Base-by-base conservation (phyloP, 164 flowering plant genomes). In the Akebia trifoliata region DNA sequence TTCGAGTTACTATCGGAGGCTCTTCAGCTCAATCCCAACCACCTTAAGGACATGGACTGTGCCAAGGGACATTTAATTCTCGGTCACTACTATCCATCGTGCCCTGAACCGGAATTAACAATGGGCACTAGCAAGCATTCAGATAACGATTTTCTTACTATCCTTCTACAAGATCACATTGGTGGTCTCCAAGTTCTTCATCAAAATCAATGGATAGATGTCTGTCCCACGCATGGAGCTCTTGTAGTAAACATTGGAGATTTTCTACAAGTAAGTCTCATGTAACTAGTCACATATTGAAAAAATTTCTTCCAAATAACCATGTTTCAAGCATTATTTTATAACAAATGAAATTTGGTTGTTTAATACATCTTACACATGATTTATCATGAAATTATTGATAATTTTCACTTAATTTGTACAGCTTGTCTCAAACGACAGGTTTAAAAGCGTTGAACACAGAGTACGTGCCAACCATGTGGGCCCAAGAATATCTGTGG, bases 401-500 rank as follows among this genome's bases (percentile, higher is more conserved):
- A n/a, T n/a, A n/a, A n/a, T n/a, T n/a, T n/a, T n/a, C n/a, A n/a
- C n/a, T n/a, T n/a, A n/a, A n/a, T 37, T 52, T 15, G 8, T 68
- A 58, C 74, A 80, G 81, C 65, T 80, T 8, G 46, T 73, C 6
- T 39, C 75, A 1, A 80, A 80, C 28, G 81, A 66, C 56, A 65
- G 53, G 58, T 68, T 77, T 36, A 69, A 62, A 44, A 77, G 80
- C 42, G 57, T 32, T 2, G 62, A 70, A 21, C 83, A 78, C 44
- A 61, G 76, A 47, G 80, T 64, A 7, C 6, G 64, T 18, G 76
- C 74, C 1, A 80, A 59, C 14, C 31, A 11, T 0, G 29, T 8
- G 0, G 78, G 76, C 0, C 75, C 84, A 35, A 66, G 84, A 47
- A 28, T 73, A 15, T 74, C 81, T 8, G 69, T 73, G 26, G 81